Evolutionary conservation across 2,329 filamentous ascomycete species (phyloP), one percentile per base, ranked within the genome.

Genomic region (Hypoxylon sp.): DNA sequence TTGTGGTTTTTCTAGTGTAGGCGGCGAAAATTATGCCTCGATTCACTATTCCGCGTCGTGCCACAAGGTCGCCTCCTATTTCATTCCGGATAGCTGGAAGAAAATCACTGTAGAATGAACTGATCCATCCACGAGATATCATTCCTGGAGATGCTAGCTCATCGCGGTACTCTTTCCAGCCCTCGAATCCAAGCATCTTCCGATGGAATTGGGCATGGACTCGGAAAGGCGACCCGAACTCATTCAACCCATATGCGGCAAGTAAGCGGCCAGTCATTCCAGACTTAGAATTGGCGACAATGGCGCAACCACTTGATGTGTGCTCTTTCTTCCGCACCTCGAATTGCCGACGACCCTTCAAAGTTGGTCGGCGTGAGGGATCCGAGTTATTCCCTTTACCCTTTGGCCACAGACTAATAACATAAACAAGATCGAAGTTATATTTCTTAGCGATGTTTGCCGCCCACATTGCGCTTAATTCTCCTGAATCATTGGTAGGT

Each of bases 371-470:
- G 61, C 33, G 58, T 60, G 65, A 73, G 65, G 37, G 68, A 66
- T 57, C 70, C 33, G 22, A 63, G 58, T n/a, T 33, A 48, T 29
- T 66, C 56, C 62, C 68, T 50, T 35, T 61, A 37, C 55, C 72
- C 39, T 75, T 80, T 3, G 87, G 86, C 87, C 87, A 88, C 13
- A 89, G 78, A 68, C 86, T 88, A 68, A 88, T 83, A 31, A 89
- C 83, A 70, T 89, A 90, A 11, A 89, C 81, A 24, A 89, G 80
- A 70, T 88, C 85, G 57, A 90, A 88, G 58, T 86, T 81, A 75
- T 88, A 88, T 58, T 84, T 83, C 3, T 80, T 82, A 4, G 87
- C 87, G 42, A 90, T 87, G 33, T 85, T 81, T 0, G 86, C 86
- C 6, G 85, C 85, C 74, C 87, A 83, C 51, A 87, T 83, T 6